Evolutionary conservation across 495 filamentous ascomycete species (phyloP), one percentile per base, ranked within the genome.

Genomic region (Penicillium taxi): DNA sequence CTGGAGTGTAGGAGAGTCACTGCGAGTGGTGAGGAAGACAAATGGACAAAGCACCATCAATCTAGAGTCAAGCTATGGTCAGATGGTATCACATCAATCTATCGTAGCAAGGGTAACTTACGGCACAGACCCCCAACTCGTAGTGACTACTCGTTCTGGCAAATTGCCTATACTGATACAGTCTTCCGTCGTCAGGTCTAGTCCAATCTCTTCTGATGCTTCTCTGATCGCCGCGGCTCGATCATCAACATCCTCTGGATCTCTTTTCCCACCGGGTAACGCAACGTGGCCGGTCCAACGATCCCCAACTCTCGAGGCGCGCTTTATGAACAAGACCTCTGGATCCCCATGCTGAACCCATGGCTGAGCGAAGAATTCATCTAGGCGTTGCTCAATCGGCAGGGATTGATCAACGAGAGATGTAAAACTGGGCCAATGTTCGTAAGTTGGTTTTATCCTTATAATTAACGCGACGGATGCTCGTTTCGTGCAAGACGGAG

Each of bases 21-120:
- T 71, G 17, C 64, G 67, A 9, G 75, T 81, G 21, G 75, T 54
- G 15, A 89, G 61, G 50, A 78, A 87, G 29, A 89, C 63, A 53
- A 81, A 87, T 0, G 83, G 81, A 42, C 81, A 86, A 4, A 88
- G 72, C 2, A 87, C 80, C 81, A 88, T 85, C 21, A 88, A 54
- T 14, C 80, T 84, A 39, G 9, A 34, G 4, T 6, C 6, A 42
- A 19, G 15, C 6, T 3, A 6, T 39, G 16, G n/a, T 26, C 23
- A 44, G 26, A 16, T 13, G n/a, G n/a, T 18, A 35, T 11, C 18
- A 17, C 21, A 23, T 22, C n/a, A 38, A 12, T 23, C 14, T 3
- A 5, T 13, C 23, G 3, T 7, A 9, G 24, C 24, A 18, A 5
- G n/a, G 16, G 9, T 1, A 22, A 52, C 79, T 44, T 67, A 82